Base-by-base conservation (phyloP, 106 monocot species). In the Platanthera guangdongensis region DNA sequence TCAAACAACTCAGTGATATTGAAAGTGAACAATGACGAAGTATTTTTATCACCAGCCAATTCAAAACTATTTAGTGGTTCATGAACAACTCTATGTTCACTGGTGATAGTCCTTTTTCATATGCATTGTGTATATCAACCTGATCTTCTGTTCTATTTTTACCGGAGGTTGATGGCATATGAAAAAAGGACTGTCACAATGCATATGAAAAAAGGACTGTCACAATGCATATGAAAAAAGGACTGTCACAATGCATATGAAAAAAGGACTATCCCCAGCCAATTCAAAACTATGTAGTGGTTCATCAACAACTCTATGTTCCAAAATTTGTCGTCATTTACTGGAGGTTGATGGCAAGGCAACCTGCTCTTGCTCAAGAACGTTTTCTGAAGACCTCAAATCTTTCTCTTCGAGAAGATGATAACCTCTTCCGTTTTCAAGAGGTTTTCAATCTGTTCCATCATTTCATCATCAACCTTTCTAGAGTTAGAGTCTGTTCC, bases 291-390 rank as follows among this genome's bases (percentile, higher is more conserved):
- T n/a, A n/a, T n/a, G n/a, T n/a, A n/a, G n/a, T n/a, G n/a, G n/a
- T n/a, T n/a, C n/a, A n/a, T n/a, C n/a, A n/a, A n/a, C n/a, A n/a
- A n/a, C n/a, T n/a, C n/a, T n/a, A n/a, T n/a, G n/a, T n/a, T n/a
- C n/a, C n/a, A n/a, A n/a, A n/a, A n/a, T n/a, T n/a, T n/a, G n/a
- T n/a, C n/a, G n/a, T n/a, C n/a, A n/a, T n/a, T n/a, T n/a, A 82
- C 79, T 84, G 71, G 49, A 81, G 79, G 71, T 51, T 16, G 32
- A 47, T 52, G 53, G 39, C 30, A 48, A 30, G 52, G 54, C 45
- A 75, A 53, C 69, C 22, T 76, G 75, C 52, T 79, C 75, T 13
- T 80, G 63, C 65, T 75, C 79, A 59, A 45, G 55, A 75, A 28
- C 21, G 72, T 77, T 57, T 48, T 57, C 47, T 8, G 74, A 52